phyloP scores from a whole-genome alignment of 345 rosid genomes.

The Moringa oleifera region DNA sequence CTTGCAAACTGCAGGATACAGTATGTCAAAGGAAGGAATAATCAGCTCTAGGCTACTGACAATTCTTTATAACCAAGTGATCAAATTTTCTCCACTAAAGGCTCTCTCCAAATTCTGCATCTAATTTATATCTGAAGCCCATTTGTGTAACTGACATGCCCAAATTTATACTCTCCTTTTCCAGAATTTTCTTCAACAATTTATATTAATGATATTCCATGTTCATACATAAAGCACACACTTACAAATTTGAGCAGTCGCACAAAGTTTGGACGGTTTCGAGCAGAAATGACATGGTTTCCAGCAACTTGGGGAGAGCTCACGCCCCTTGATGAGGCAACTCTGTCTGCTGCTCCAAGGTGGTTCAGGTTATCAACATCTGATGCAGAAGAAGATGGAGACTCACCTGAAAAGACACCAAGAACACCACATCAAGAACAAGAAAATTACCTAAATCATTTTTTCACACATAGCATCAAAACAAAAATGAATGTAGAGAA shows the following conservation, averaged over 20 bases:
- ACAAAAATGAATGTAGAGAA: too few species aligned
- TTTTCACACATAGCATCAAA: too few species aligned
- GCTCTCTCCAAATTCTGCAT: too few species aligned
- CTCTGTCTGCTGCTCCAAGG: constrained; percentile 58
- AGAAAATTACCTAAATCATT: too few species aligned
- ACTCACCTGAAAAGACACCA: constrained; percentile 57
- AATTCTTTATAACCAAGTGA: too few species aligned
- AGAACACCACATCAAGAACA: too few species aligned
- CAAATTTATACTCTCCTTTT: neutral
- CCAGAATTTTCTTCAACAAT: too few species aligned
- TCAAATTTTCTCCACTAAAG: too few species aligned
- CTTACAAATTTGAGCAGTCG: constrained; percentile 86
- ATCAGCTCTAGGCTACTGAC: neutral
- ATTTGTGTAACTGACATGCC: neutral
- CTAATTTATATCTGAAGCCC: neutral
- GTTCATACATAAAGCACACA: constrained; percentile 8
- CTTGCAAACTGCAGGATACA: neutral
- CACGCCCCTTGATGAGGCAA: constrained; percentile 53
- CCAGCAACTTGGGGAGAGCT: constrained; percentile 77
- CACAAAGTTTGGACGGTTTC: constrained; percentile 45
- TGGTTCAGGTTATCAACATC: constrained; percentile 89
- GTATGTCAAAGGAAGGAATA: too few species aligned
- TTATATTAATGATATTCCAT: neutral
- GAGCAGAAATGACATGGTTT: constrained; percentile 59
- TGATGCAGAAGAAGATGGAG: constrained; percentile 98